These are phyloP conservation scores for Nitzschia inconspicua DNA, from an alignment of 108 stramenopile genomes.

Conservation along the genomic window DNA sequence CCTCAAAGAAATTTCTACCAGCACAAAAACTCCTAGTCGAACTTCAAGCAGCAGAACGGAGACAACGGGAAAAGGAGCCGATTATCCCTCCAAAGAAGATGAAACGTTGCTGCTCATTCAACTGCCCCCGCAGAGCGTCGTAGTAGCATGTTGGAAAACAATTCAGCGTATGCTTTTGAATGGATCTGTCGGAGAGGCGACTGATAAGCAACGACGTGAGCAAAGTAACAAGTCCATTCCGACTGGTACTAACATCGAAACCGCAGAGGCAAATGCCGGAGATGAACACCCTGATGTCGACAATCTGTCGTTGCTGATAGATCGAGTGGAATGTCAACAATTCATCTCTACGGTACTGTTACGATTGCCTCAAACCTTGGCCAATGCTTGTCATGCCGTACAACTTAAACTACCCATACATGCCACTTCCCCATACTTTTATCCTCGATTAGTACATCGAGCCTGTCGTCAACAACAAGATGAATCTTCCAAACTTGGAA, in stretches of 20 bases:
- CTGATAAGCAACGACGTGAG: conserved; percentile 4
- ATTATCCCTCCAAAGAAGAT: not conserved
- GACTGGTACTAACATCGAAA: not conserved
- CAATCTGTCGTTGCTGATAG: too few relatives aligned
- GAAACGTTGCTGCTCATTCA: too few relatives aligned
- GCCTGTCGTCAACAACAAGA: not conserved
- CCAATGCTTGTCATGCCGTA: conserved; percentile 26
- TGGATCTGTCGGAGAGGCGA: not conserved
- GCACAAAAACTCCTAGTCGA: not conserved
- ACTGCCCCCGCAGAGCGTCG: conserved; percentile 16
- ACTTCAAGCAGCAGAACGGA: not conserved
- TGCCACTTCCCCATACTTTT: conserved; percentile 18
- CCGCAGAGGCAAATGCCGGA: too few relatives aligned
- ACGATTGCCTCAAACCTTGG: conserved; percentile 15
- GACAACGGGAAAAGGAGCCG: not conserved
- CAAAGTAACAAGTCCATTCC: not conserved
- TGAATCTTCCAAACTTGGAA: not conserved
- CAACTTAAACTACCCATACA: conserved; percentile 15
- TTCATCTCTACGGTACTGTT: conserved; percentile 4
- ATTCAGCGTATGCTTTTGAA: conserved; percentile 8
- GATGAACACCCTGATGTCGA: too few relatives aligned
- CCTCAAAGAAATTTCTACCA: conserved; percentile 12
- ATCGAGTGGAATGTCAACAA: not conserved
- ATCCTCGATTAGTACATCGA: conserved; percentile 14
- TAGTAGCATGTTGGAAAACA: conserved; percentile 22